phyloP scores from a whole-genome alignment of 1,284 basidiomycete genomes.

The Cutaneotrichosporon sp. region DNA sequence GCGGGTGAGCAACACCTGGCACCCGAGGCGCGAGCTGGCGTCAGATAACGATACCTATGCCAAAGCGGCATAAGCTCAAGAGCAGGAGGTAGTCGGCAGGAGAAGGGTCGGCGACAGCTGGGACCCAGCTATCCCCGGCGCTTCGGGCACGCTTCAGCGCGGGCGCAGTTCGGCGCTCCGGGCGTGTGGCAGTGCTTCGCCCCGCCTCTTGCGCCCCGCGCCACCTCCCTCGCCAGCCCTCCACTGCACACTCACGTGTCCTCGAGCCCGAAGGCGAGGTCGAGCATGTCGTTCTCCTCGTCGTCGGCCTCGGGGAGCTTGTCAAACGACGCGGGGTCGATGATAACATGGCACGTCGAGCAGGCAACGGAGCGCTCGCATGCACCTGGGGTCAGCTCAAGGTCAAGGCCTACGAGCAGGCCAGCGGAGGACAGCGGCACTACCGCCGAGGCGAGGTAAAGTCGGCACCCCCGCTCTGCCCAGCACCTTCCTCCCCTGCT shows the following conservation, averaged over 20 bases:
- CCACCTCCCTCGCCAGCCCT: too few relatives aligned
- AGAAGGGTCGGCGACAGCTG: neutral
- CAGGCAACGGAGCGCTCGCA: constrained; percentile 97
- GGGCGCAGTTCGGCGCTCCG: too few relatives aligned
- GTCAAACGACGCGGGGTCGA: constrained; percentile 81
- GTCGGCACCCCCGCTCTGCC: neutral
- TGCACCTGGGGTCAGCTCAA: constrained; percentile 66
- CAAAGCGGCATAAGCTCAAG: too few relatives aligned
- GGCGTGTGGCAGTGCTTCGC: too few relatives aligned
- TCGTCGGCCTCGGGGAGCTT: constrained; percentile 87
- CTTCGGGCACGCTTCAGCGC: too few relatives aligned
- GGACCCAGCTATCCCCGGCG: neutral
- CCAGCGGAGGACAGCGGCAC: too few relatives aligned
- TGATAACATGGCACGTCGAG: constrained; percentile 95
- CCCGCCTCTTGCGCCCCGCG: too few relatives aligned
- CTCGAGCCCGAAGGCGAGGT: constrained; percentile 95
- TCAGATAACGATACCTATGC: constrained; percentile 10
- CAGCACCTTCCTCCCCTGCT: too few relatives aligned
- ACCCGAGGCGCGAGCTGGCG: constrained; percentile 61
- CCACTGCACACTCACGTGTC: constrained; percentile 82
- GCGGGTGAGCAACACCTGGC: constrained; percentile 79
- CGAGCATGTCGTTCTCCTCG: constrained; percentile 98
- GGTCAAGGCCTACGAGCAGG: too few relatives aligned
- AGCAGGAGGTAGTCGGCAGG: too few relatives aligned
- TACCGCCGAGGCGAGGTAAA: too few relatives aligned